phyloP scores from a whole-genome alignment of 129 eudicot genomes.

The Saussurea involucrata region DNA sequence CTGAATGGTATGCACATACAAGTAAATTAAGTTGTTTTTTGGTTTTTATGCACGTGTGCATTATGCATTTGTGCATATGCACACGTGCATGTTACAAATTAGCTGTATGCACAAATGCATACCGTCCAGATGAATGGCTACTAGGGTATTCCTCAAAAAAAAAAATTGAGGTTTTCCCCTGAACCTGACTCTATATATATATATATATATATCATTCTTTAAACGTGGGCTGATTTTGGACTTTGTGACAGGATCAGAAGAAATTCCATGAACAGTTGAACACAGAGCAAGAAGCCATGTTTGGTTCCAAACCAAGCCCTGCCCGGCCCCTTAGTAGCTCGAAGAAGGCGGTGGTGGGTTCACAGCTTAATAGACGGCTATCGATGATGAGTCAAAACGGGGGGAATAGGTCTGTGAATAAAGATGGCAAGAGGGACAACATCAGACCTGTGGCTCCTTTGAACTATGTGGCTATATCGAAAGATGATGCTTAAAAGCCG shows the following conservation, averaged over 20 bases:
- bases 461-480: slow-evolving; percentile 73
- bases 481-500: slow-evolving; percentile 48
- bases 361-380: slow-evolving; percentile 48
- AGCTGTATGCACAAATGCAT: too few species aligned
- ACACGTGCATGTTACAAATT: too few species aligned
- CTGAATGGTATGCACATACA: too few species aligned
- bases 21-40: too few species aligned
- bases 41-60: too few species aligned
- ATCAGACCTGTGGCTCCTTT: slow-evolving; percentile 70
- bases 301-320: slow-evolving; percentile 87
- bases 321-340: slow-evolving; percentile 54
- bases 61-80: too few species aligned
- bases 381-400: slow-evolving; percentile 65
- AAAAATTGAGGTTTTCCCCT: background rate
- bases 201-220: too few species aligned
- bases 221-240: background rate
- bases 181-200: background rate
- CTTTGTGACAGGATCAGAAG: slow-evolving; percentile 72
- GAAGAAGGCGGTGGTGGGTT: slow-evolving; percentile 38
- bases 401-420: slow-evolving; percentile 47
- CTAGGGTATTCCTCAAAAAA: too few species aligned
- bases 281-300: slow-evolving; percentile 64
- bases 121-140: too few species aligned
- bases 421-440: slow-evolving; percentile 61
- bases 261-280: slow-evolving; percentile 74